These are phyloP conservation scores for Hypholoma fasciculare DNA, from an alignment of 768 basidiomycete genomes.

Conservation along the genomic window DNA sequence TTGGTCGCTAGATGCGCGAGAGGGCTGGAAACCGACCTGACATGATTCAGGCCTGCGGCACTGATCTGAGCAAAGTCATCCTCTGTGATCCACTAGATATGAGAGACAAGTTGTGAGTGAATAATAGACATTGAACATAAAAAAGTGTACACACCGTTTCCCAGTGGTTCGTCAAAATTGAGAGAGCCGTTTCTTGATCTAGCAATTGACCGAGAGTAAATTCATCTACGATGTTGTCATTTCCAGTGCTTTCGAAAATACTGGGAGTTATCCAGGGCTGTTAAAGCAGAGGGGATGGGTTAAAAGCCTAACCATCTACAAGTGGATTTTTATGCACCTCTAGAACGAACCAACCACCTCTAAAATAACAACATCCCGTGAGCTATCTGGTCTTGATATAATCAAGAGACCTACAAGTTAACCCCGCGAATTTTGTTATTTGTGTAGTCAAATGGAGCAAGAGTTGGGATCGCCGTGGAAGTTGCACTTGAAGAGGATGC, in stretches of 20 bases:
- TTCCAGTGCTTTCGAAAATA: conserved; percentile 25
- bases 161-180: conserved; percentile 50
- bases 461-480: conserved; percentile 11
- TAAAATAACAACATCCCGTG: not conserved
- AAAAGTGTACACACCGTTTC: conserved; percentile 16
- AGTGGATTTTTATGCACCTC: conserved; percentile 15
- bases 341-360: conserved; percentile 28
- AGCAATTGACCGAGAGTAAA: conserved; percentile 26
- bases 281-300: conserved; percentile 5
- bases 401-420: conserved; percentile 19
- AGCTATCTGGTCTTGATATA: not conserved
- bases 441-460: conserved; percentile 19
- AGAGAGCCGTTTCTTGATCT: conserved; percentile 39
- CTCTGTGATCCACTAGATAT: conserved; percentile 48
- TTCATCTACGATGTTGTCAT: conserved; percentile 24
- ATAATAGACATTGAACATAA: not conserved
- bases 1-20: not conserved
- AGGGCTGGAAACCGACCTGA: conserved; percentile 44
- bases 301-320: not conserved
- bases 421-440: conserved; percentile 27
- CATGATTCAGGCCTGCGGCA: conserved; percentile 70
- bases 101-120: not conserved
- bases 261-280: conserved; percentile 31
- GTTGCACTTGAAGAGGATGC: conserved; percentile 1
- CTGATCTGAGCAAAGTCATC: conserved; percentile 66